Evolutionary conservation across 805 yeast genomes (phyloP).

Genomic region (Starmerella vaccinii): DNA sequence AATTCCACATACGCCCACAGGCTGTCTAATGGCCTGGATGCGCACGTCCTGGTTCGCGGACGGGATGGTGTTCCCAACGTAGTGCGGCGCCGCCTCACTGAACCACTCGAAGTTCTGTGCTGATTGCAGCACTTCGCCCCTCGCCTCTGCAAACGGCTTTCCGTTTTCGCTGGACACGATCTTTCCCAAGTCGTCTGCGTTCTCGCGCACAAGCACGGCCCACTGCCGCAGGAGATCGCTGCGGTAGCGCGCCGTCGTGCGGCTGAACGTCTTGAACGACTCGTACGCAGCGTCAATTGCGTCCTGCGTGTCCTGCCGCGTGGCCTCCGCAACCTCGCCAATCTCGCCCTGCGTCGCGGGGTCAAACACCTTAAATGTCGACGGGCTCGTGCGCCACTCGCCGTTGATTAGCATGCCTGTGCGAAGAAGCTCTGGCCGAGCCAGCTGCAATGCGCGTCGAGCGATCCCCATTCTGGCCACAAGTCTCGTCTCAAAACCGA

Average conservation of each 20-base stretch:
- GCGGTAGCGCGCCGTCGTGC: slow-evolving; percentile 48
- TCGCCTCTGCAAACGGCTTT: slow-evolving; percentile 59
- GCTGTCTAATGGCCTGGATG: slow-evolving; percentile 54
- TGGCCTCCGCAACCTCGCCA: slow-evolving; percentile 47
- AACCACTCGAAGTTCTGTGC: slow-evolving; percentile 85
- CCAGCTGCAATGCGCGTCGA: slow-evolving; percentile 11
- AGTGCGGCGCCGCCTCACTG: slow-evolving; percentile 61
- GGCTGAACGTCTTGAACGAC: slow-evolving; percentile 45
- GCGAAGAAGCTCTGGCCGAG: slow-evolving; percentile 16
- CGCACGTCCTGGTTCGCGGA: slow-evolving; percentile 40
- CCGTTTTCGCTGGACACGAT: slow-evolving; percentile 65
- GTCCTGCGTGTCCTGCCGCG: slow-evolving; percentile 39
- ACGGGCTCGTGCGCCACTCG: slow-evolving; percentile 47
- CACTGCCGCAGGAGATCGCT: slow-evolving; percentile 43
- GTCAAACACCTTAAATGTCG: slow-evolving; percentile 55
- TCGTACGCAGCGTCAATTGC: slow-evolving; percentile 48
- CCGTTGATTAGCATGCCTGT: slow-evolving; percentile 54
- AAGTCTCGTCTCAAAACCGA: no score
- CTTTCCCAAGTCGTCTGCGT: slow-evolving; percentile 55
- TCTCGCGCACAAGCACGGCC: slow-evolving; percentile 44
- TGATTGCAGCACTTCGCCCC: slow-evolving; percentile 56
- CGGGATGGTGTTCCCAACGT: slow-evolving; percentile 56
- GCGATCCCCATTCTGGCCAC: slow-evolving; percentile 6
- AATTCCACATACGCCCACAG: slow-evolving; percentile 73
- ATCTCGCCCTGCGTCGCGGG: slow-evolving; percentile 56